A percentile compares a stretch with the other conserved stretches of the same genome.
Evolutionary conservation across 176 grass and related monocot genomes (phyloP).

Genomic region (Chrysopogon serrulatus): DNA sequence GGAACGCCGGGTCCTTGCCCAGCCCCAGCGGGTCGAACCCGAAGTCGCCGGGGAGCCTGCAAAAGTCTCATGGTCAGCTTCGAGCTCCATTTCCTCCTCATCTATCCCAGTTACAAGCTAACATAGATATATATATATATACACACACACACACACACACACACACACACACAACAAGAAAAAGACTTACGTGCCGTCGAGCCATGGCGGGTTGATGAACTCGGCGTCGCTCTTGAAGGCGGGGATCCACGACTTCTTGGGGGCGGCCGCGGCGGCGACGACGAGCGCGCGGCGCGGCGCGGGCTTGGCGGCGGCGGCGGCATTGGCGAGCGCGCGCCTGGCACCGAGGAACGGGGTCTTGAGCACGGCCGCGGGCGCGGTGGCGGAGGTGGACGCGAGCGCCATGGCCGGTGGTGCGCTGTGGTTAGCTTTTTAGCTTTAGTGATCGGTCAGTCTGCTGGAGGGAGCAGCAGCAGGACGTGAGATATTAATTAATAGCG

Average conservation of each 20-base stretch:
- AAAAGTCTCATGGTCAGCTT: not conserved
- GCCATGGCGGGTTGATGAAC: constrained; percentile 83
- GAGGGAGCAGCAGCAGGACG: not conserved
- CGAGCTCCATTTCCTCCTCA: not conserved
- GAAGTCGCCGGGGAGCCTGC: constrained; percentile 83
- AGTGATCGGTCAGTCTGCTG: not conserved
- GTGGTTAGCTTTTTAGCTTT: not conserved
- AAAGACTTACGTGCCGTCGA: constrained; percentile 99
- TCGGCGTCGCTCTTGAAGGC: constrained; percentile 72
- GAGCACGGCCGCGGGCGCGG: constrained; percentile 60
- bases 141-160: no score
- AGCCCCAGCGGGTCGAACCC: constrained; percentile 93
- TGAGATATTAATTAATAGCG: not conserved
- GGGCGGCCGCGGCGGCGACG: constrained; percentile 37
- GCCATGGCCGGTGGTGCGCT: constrained; percentile 29
- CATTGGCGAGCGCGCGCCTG: constrained; percentile 51
- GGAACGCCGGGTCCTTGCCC: constrained; percentile 93
- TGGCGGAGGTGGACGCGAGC: constrained; percentile 79
- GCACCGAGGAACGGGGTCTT: constrained; percentile 66
- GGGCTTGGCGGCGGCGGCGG: constrained; percentile 24
- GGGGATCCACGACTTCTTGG: constrained; percentile 93
- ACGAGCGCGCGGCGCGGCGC: constrained; percentile 37
- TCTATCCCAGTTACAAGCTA: not conserved
- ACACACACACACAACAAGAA: no score
- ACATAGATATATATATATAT: no score